Percentiles rank a stretch among this genome's conserved stretches.
phyloP scores from a whole-genome alignment of 2,329 filamentous ascomycete genomes.

The Clonostachys rosea region DNA sequence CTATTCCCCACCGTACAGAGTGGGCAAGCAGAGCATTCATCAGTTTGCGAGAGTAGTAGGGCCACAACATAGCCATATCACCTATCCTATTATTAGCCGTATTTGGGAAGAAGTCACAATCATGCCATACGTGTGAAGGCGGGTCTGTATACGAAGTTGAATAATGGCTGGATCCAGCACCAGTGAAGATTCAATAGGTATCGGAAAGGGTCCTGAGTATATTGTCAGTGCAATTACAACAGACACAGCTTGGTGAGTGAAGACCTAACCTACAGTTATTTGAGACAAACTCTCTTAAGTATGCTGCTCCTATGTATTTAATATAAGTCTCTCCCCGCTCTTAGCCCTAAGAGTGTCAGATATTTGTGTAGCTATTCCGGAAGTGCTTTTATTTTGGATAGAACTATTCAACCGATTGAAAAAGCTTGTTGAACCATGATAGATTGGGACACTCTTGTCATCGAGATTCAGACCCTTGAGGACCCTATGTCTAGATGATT shows the following conservation, averaged over 20 bases:
- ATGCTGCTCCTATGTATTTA: no score
- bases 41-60: slow-evolving; percentile 17
- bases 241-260: no score
- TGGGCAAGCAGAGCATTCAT: slow-evolving; percentile 15
- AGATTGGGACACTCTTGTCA: no score
- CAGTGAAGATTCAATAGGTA: slow-evolving; percentile 6
- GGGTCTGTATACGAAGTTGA: slow-evolving; percentile 19
- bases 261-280: no score
- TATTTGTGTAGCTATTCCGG: neutral
- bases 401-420: neutral
- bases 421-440: no score
- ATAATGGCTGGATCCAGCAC: slow-evolving; percentile 17
- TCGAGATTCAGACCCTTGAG: no score
- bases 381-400: neutral
- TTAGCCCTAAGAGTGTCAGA: no score
- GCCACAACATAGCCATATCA: slow-evolving; percentile 17
- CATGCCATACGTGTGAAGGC: slow-evolving; percentile 12
- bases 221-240: no score
- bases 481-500: no score
- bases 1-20: slow-evolving; percentile 8
- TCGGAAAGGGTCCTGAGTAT: no score
- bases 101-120: neutral
- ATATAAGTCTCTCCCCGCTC: no score
- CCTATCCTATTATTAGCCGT: slow-evolving; percentile 1
- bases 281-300: no score